phyloP scores from a whole-genome alignment of 495 filamentous ascomycete genomes.

The Aspergillus taichungensis region DNA sequence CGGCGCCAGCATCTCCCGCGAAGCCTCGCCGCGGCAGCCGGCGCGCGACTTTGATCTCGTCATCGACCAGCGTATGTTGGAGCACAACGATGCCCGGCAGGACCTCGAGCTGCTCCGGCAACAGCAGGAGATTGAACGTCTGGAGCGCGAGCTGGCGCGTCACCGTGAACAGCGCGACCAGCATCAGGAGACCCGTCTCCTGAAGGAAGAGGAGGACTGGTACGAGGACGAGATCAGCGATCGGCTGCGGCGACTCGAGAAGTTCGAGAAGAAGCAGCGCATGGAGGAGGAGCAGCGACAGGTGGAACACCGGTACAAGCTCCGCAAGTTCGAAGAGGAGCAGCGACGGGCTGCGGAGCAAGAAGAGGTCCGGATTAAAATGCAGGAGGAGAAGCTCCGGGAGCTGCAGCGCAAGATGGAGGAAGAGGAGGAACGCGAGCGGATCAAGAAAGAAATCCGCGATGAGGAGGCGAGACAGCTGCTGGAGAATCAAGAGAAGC shows the following conservation, averaged over 20 bases:
- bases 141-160: conserved; percentile 36
- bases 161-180: conserved; percentile 18
- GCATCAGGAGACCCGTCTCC: conserved; percentile 13
- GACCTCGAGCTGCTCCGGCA: conserved; percentile 33
- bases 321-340: conserved; percentile 24
- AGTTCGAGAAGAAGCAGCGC: conserved; percentile 25
- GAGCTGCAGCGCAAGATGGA: conserved; percentile 32
- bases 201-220: conserved; percentile 27
- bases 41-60: conserved; percentile 30
- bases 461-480: conserved; percentile 27
- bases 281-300: conserved; percentile 23
- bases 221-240: conserved; percentile 33
- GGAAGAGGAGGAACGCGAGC: conserved; percentile 36
- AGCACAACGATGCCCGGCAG: conserved; percentile 29
- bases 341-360: conserved; percentile 22
- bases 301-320: conserved; percentile 19
- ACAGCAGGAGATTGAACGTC: conserved; percentile 36
- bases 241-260: conserved; percentile 23
- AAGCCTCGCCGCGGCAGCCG: conserved; percentile 9
- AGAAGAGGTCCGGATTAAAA: conserved; percentile 9
- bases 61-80: conserved; percentile 28
- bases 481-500: conserved; percentile 31
- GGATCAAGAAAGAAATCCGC: conserved; percentile 26
- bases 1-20: conserved; percentile 9
- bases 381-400: conserved; percentile 15